Evolutionary conservation across 495 filamentous ascomycete species (phyloP).

Genomic region (Xylaria scruposa): DNA sequence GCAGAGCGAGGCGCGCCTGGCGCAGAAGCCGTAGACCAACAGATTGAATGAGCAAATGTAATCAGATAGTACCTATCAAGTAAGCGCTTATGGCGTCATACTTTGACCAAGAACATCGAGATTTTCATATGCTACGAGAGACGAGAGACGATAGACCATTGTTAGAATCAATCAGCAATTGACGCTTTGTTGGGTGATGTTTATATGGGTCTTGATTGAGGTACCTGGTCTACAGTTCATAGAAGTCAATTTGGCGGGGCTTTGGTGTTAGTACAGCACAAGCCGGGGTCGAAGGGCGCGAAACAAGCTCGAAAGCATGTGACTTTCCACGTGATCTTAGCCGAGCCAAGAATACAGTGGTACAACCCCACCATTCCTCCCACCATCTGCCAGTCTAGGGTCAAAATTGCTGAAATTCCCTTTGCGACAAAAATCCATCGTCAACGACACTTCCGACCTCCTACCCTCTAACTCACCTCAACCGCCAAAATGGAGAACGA

Average conservation of each 20-base stretch:
- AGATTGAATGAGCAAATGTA: constrained; percentile 32
- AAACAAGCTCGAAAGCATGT: constrained; percentile 33
- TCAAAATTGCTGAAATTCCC: constrained; percentile 33
- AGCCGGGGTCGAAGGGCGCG: constrained; percentile 5
- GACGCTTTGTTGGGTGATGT: background rate
- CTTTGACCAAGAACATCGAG: background rate
- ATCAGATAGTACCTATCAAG: background rate
- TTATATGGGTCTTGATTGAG: background rate
- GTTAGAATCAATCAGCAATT: background rate
- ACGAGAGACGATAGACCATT: background rate
- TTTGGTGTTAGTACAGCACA: background rate
- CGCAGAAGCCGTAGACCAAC: constrained; percentile 40
- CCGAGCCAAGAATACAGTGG: constrained; percentile 29
- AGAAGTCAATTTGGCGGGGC: background rate
- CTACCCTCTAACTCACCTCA: constrained; percentile 19
- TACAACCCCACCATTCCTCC: constrained; percentile 25
- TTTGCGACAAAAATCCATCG: constrained; percentile 28
- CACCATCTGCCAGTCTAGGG: constrained; percentile 16
- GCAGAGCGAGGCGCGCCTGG: constrained; percentile 44
- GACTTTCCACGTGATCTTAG: constrained; percentile 26
- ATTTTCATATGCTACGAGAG: background rate
- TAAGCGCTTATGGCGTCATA: background rate
- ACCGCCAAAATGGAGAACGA: constrained; percentile 82
- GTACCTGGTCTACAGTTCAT: too few relatives aligned
- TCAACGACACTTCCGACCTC: constrained; percentile 22